Percentiles rank a stretch among this genome's conserved stretches.
Conservation (phyloP, 1,284 basidiomycete genomes). For the Sparassis latifolia region DNA sequence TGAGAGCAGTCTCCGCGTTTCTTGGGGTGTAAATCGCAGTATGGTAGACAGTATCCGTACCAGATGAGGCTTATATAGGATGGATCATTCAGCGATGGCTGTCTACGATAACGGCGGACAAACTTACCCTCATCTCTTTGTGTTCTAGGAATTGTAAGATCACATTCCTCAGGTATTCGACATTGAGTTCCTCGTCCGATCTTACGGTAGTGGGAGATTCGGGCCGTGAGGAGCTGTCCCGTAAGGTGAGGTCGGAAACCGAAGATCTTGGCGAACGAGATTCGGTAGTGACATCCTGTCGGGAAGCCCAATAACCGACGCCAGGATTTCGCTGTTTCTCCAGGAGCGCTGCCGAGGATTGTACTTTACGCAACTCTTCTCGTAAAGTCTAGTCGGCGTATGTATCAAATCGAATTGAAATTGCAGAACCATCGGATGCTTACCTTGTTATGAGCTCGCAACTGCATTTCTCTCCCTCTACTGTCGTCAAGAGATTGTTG, state of each 20-base stretch:
- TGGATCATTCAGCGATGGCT: conserved; percentile 1
- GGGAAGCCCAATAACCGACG: conserved; percentile 83
- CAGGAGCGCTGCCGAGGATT: conserved; percentile 83
- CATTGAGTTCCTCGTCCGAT: conserved; percentile 85
- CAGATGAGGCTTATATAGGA: conserved; percentile 65
- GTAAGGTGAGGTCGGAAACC: conserved; percentile 32
- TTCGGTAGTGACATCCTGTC: conserved; percentile 33
- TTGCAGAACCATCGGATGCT: conserved; percentile 2
- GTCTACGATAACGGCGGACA: conserved; percentile 12
- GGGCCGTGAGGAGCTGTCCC: conserved; percentile 34
- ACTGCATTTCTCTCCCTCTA: conserved; percentile 57
- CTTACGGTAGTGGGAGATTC: conserved; percentile 29
- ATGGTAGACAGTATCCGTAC: conserved; percentile 88
- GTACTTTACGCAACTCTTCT: conserved; percentile 90
- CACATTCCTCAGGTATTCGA: conserved; percentile 94
- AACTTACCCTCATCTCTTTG: conserved; percentile 78
- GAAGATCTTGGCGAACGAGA: conserved; percentile 43
- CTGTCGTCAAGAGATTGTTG: conserved; percentile 60
- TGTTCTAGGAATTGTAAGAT: conserved; percentile 90
- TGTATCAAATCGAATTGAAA: not conserved
- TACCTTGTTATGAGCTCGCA: conserved; percentile 73
- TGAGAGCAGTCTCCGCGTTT: conserved; percentile 66
- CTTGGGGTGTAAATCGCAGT: conserved; percentile 88
- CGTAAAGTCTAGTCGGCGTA: conserved; percentile 57
- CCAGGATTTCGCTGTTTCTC: conserved; percentile 88